Conservation (phyloP, 306 rosid species). For the Ormosia semicastrata region DNA sequence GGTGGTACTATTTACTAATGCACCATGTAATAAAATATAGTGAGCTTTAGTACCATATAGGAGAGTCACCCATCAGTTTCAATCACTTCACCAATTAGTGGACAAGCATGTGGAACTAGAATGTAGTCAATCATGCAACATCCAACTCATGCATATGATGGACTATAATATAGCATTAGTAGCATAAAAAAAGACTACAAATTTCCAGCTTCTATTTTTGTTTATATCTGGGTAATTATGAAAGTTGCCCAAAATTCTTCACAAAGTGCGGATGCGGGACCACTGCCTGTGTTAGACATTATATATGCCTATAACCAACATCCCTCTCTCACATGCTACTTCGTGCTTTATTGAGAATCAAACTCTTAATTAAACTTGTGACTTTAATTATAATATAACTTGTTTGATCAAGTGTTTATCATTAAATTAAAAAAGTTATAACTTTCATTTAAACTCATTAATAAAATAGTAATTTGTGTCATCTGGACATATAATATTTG, state of each 20-base stretch:
- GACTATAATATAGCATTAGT: not conserved
- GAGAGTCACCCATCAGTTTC: not conserved
- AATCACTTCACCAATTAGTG: conserved; percentile 6
- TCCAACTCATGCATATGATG: conserved; percentile 10
- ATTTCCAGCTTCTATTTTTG: conserved; percentile 12
- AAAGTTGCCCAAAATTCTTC: not conserved
- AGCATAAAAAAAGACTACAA: conserved; percentile 19
- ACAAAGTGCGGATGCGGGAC: conserved; percentile 9
- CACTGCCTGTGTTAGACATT: not conserved
- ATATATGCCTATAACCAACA: not conserved
- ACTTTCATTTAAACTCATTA: too few relatives aligned
- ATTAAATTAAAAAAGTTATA: too few relatives aligned
- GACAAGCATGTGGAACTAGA: conserved; percentile 17
- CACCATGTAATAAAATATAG: conserved; percentile 7
- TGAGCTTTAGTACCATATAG: not conserved
- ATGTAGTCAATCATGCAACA: conserved; percentile 14
- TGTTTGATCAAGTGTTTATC: too few relatives aligned
- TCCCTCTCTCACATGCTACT: too few relatives aligned
- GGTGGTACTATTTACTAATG: not conserved
- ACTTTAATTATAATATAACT: too few relatives aligned
- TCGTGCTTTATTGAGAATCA: too few relatives aligned
- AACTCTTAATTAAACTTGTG: too few relatives aligned
- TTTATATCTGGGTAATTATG: not conserved
- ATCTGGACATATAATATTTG: too few relatives aligned
- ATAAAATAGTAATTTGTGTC: too few relatives aligned